Evolutionary conservation across 1,284 basidiomycete genomes (phyloP).

Genomic region (Ustilago sp.): DNA sequence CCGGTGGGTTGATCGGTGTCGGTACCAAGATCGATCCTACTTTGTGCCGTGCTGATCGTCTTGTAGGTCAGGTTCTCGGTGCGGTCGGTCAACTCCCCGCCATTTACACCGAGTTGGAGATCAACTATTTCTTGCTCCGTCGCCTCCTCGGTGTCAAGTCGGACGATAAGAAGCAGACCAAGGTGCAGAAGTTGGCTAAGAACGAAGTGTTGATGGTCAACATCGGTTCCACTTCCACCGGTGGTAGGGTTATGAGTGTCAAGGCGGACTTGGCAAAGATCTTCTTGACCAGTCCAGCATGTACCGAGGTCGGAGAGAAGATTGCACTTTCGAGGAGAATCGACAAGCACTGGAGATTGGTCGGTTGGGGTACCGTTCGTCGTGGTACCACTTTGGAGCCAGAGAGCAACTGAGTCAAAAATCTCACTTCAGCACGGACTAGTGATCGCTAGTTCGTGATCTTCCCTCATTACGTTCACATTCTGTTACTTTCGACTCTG

Average conservation of each 20-base stretch:
- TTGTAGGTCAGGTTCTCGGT: conserved; percentile 95
- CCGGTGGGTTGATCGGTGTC: conserved; percentile 97
- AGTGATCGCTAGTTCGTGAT: neutral
- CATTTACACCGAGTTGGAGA: conserved; percentile 92
- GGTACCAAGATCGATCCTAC: conserved; percentile 97
- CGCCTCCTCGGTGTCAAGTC: conserved; percentile 97
- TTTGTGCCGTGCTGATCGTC: conserved; percentile 92
- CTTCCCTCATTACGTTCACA: neutral
- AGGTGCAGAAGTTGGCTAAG: conserved; percentile 86
- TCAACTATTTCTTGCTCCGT: conserved; percentile 76
- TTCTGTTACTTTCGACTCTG: neutral
- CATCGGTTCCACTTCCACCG: conserved; percentile 70
- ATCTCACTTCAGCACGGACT: too few relatives aligned
- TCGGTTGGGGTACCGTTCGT: conserved; percentile 71
- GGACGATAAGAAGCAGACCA: conserved; percentile 98
- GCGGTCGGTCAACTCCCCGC: conserved; percentile 92
- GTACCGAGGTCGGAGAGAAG: conserved; percentile 69
- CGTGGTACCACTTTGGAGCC: conserved; percentile 65
- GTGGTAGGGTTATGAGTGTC: conserved; percentile 65
- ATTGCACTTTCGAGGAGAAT: conserved; percentile 67
- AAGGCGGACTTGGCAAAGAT: conserved; percentile 69
- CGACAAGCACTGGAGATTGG: conserved; percentile 91
- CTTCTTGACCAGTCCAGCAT: conserved; percentile 67
- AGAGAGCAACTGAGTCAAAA: conserved; percentile 44
- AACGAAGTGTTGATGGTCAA: conserved; percentile 82